These are phyloP conservation scores for Sporothrix luriei DNA, from an alignment of 2,329 filamentous ascomycete genomes.

Conservation along the genomic window DNA sequence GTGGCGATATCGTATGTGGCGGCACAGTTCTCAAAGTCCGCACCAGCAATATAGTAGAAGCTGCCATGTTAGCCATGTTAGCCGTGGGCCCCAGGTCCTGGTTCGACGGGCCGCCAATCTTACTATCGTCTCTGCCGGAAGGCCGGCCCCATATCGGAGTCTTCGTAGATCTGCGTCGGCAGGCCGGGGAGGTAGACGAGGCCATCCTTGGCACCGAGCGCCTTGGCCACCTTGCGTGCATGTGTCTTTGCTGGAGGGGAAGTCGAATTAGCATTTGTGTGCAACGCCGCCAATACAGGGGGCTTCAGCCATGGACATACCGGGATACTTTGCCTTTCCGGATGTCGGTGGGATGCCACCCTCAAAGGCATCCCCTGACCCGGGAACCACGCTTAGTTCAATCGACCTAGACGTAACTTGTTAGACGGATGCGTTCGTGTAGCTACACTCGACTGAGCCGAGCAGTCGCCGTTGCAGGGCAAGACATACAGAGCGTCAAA, in stretches of 20 bases:
- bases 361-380: background rate
- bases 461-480: background rate
- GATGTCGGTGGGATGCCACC: background rate
- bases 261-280: background rate
- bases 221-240: conserved; percentile 58
- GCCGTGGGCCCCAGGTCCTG: background rate
- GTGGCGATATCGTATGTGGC: conserved; percentile 60
- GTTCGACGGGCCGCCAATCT: conserved; percentile 36
- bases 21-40: conserved; percentile 57
- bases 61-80: conserved; percentile 41
- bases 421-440: background rate
- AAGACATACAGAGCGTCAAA: conserved; percentile 56
- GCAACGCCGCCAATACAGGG: no score
- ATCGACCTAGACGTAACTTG: conserved; percentile 41
- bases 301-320: conserved; percentile 36
- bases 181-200: conserved; percentile 61
- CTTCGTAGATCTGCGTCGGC: conserved; percentile 55
- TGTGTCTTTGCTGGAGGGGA: conserved; percentile 55
- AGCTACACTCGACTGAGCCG: background rate
- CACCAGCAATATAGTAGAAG: conserved; percentile 62
- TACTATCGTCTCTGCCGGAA: conserved; percentile 64
- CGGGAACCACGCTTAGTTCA: conserved; percentile 43
- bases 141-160: conserved; percentile 59
- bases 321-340: conserved; percentile 43
- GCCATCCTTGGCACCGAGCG: conserved; percentile 54